A percentile compares a stretch with the other conserved stretches of the same genome.
phyloP scores from a whole-genome alignment of 345 rosid genomes.

The Sisymbrium irio region DNA sequence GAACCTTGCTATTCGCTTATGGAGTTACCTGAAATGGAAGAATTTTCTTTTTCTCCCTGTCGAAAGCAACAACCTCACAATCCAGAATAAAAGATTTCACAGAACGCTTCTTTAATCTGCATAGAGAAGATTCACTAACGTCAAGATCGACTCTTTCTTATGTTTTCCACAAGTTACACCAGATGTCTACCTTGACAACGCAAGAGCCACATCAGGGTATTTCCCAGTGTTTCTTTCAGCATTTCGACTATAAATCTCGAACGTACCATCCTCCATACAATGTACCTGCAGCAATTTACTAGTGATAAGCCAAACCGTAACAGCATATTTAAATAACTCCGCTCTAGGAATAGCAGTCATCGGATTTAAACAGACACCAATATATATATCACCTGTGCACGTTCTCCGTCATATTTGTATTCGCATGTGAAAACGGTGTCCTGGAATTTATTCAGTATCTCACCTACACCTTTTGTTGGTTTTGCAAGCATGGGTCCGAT shows the following conservation, averaged over 20 bases:
- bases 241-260: constrained; percentile 95
- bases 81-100: constrained; percentile 83
- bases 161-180: constrained; percentile 11
- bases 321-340: not conserved
- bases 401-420: constrained; percentile 96
- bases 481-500: constrained; percentile 98
- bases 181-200: constrained; percentile 60
- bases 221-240: constrained; percentile 90
- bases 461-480: constrained; percentile 79
- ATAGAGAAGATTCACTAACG: constrained; percentile 20
- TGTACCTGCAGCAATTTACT: constrained; percentile 55
- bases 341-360: constrained; percentile 1
- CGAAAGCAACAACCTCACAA: constrained; percentile 90
- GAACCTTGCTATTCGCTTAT: constrained; percentile 6
- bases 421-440: constrained; percentile 76
- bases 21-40: constrained; percentile 85
- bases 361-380: not conserved
- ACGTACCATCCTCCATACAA: constrained; percentile 78
- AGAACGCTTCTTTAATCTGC: constrained; percentile 73
- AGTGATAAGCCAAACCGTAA: constrained; percentile 9
- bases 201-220: constrained; percentile 79
- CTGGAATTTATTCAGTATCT: constrained; percentile 82
- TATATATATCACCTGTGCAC: constrained; percentile 73
- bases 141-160: constrained; percentile 14
- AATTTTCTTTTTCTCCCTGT: constrained; percentile 69